These are phyloP conservation scores for Paxillus ammoniavirescens DNA, from an alignment of 768 basidiomycete species.

Conservation along the genomic window DNA sequence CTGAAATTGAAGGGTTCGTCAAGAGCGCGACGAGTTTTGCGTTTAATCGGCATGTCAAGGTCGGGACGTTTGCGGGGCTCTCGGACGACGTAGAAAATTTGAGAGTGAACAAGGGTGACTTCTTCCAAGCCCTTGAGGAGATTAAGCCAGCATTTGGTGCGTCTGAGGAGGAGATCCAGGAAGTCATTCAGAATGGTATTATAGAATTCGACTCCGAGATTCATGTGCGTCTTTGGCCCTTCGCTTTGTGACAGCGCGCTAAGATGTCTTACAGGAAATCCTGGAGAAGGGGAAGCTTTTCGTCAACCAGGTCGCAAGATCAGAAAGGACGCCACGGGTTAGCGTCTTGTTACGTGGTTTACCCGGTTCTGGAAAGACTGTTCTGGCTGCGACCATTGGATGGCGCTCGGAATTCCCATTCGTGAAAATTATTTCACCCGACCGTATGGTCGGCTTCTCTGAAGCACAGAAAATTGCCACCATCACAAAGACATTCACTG, in stretches of 20 bases:
- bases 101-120: conserved; percentile 83
- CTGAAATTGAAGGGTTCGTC: conserved; percentile 92
- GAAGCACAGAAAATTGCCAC: conserved; percentile 89
- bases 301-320: conserved; percentile 91
- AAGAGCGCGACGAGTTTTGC: conserved; percentile 99
- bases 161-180: conserved; percentile 90
- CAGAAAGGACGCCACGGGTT: conserved; percentile 88
- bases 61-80: conserved; percentile 95
- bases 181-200: conserved; percentile 95
- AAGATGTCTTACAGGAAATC: conserved; percentile 57
- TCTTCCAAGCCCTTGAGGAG: conserved; percentile 87
- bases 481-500: conserved; percentile 89
- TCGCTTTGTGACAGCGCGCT: background rate
- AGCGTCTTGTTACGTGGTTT: conserved; percentile 87
- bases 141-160: conserved; percentile 98
- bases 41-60: conserved; percentile 96
- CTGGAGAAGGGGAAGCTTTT: conserved; percentile 84
- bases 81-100: conserved; percentile 94
- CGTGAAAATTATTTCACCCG: conserved; percentile 95
- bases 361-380: conserved; percentile 91
- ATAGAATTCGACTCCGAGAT: conserved; percentile 78
- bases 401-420: conserved; percentile 94
- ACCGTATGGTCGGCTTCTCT: conserved; percentile 95
- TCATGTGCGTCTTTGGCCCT: conserved; percentile 49
- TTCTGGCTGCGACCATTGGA: conserved; percentile 91